Evolutionary conservation across 495 filamentous ascomycete species (phyloP), one percentile per base, ranked within the genome.

Genomic region (Trichoderma asperelloides): DNA sequence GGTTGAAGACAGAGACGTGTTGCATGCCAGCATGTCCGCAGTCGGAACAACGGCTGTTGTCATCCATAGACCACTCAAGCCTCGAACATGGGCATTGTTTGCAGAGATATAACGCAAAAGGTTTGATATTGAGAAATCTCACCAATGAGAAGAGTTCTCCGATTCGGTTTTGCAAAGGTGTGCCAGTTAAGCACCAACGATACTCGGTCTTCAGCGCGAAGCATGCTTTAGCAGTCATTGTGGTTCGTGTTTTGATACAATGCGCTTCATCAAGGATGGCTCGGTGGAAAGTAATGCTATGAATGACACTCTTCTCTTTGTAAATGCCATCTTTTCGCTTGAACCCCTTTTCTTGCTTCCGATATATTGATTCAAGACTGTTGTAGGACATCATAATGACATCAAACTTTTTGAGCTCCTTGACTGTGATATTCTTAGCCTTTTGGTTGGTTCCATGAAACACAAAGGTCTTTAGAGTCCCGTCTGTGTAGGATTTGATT

Each of bases 331-430:
- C 88, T 67, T 89, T 87, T 62, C 92, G 89, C 73, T 85, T 87
- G 82, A 91, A 94, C 2, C 95, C 95, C 70, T 96, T 96, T 70
- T 88, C 90, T 76, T 98, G 90, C 74, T 94, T 96, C 57, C 95
- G 89, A 74, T 91, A 89, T 70, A 95, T 88, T 2, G 92, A 95
- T 74, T 97, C 95, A 43, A 98, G 77, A 64, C 91, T 90, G 75
- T 94, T 93, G 79, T 98, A 96, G 18, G 94, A 97, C 75, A 97
- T 95, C 86, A 98, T 90, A 72, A 98, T 92, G 9, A 98, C 91
- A 77, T 98, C 85, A 73, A 89, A 94, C 67, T 87, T 85, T 73
- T 87, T 88, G 39, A 97, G 78, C 33, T 93, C 91, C 66, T 89
- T 87, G 27, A 84, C 74, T 6, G 81, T 84, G 51, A 95, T 79